Conservation (phyloP, 768 basidiomycete genomes). For the Lyophyllum atratum region DNA sequence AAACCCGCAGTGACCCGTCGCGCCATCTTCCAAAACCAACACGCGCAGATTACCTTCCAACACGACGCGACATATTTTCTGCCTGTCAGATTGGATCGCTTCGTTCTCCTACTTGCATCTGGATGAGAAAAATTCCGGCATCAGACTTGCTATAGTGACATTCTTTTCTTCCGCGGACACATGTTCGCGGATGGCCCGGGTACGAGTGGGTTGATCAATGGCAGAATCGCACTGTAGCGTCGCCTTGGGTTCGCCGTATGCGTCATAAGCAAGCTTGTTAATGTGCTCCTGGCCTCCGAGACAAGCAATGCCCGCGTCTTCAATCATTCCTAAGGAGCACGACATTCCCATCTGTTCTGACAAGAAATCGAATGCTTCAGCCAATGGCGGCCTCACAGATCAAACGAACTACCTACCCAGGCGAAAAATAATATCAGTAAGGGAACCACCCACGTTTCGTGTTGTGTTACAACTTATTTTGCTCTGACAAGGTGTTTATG, state of each 20-base stretch:
- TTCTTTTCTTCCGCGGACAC: neutral
- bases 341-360: too few relatives aligned
- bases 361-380: neutral
- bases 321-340: too few relatives aligned
- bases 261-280: too few relatives aligned
- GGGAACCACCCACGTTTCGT: neutral
- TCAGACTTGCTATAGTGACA: neutral
- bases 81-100: neutral
- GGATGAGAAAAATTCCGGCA: too few relatives aligned
- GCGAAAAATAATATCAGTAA: constrained; percentile 41
- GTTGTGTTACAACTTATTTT: neutral
- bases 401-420: constrained; percentile 61
- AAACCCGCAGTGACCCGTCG: neutral
- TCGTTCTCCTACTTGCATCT: neutral
- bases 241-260: too few relatives aligned
- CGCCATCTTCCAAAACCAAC: neutral
- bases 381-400: constrained; percentile 39
- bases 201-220: too few relatives aligned
- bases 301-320: too few relatives aligned
- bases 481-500: constrained; percentile 34
- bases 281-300: too few relatives aligned
- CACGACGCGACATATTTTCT: too few relatives aligned
- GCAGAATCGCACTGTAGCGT: too few relatives aligned
- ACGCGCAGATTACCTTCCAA: too few relatives aligned
- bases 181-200: too few relatives aligned